phyloP scores from a whole-genome alignment of 2,329 filamentous ascomycete genomes.

The Apiospora saccharicola region DNA sequence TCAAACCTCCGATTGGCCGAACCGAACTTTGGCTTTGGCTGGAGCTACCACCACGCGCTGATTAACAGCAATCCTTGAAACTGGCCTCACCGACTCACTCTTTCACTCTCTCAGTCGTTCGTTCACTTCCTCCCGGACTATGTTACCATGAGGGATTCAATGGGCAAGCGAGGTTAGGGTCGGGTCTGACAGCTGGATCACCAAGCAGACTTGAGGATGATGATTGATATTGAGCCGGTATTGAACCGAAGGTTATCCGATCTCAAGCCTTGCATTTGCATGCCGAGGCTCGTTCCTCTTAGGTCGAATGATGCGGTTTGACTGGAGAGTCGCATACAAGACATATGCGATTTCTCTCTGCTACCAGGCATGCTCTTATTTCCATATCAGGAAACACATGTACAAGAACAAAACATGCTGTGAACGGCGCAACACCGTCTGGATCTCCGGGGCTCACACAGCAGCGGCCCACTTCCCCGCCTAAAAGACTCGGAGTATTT shows the following conservation, averaged over 20 bases:
- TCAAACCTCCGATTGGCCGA: constrained; percentile 16
- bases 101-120: no score
- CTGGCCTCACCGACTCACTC: not conserved
- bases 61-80: not conserved
- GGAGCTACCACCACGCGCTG: not conserved
- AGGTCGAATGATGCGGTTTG: not conserved
- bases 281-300: not conserved
- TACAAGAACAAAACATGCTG: not conserved
- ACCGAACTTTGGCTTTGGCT: not conserved
- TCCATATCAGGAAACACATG: not conserved
- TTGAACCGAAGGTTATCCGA: not conserved
- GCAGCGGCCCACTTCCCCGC: constrained; percentile 17
- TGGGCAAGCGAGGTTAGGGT: not conserved
- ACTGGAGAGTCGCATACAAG: not conserved
- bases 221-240: not conserved
- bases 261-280: not conserved
- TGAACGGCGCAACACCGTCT: not conserved
- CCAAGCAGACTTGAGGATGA: not conserved
- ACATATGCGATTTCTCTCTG: not conserved
- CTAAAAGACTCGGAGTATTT: constrained; percentile 6
- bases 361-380: not conserved
- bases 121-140: not conserved
- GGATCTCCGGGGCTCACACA: constrained; percentile 6
- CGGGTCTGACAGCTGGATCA: not conserved
- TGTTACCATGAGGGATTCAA: not conserved